Base-by-base conservation (phyloP, 768 basidiomycete genomes). In the Mycena kentingensis region DNA sequence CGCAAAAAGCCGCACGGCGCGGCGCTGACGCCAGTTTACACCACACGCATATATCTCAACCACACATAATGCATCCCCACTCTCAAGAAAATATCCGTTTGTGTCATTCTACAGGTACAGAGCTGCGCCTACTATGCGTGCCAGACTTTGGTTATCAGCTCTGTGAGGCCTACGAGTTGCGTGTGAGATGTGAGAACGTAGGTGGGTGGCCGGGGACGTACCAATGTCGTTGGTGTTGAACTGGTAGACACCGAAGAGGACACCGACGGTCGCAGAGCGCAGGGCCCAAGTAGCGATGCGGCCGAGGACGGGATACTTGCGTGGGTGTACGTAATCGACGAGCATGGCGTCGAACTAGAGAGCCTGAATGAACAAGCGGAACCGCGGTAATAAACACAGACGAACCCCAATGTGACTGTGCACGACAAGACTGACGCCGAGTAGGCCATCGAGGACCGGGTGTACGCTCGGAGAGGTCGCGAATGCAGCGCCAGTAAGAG, bases 221-320 rank as follows among this genome's bases (percentile, higher is more conserved):
- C 97, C 95, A 57, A 99, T 85, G 67, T 98, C 96, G 66, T 96
- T 93, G 36, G 97, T 98, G 76, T 98, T 98, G 78, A 98, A 98
- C 70, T 97, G 89, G 75, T 97, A 99, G 5, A 98, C 81, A 15
- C 97, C 96, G 38, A 93, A 84, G 46, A 94, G 78, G 4, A 89
- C 84, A 19, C 85, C 92, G 32, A 86, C 82, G 25, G 97, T 98
- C 5, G 84, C 74, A 5, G 81, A 70, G 41, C 93, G 80, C 49
- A 98, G 76, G 7, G 76, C 68, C 96, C 96, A 98, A n/a, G 75
- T 83, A 12, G 70, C 62, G 39, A 85, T 48, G 1, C 76, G 82
- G 11, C 91, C 94, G 52, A 93, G 46, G 37, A 84, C 59, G n/a
- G 93, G 92, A 78, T 89, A 97, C 72, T 99, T 98, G 70, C 96